These are phyloP conservation scores for Calonectria naviculata DNA, from an alignment of 2,329 filamentous ascomycete genomes.

Conservation along the genomic window DNA sequence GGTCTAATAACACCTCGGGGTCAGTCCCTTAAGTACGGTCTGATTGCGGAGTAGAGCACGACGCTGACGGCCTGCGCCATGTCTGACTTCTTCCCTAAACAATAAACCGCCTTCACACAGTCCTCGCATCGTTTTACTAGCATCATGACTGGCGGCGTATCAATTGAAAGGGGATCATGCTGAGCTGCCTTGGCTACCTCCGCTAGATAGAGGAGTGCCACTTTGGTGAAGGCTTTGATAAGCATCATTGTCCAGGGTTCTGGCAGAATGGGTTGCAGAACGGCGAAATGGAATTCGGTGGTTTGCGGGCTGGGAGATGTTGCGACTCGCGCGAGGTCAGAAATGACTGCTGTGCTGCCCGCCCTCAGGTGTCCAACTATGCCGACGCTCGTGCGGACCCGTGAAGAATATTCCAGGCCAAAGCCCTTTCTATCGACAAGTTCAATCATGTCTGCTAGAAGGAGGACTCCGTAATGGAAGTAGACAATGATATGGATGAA, in stretches of 20 bases:
- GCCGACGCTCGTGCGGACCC: conserved; percentile 37
- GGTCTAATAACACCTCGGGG: not conserved
- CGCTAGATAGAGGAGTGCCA: conserved; percentile 51
- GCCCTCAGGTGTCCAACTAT: conserved; percentile 54
- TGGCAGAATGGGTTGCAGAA: conserved; percentile 65
- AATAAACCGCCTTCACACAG: conserved; percentile 64
- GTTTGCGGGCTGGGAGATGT: conserved; percentile 44
- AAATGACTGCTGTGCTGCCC: conserved; percentile 56
- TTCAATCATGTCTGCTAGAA: conserved; percentile 65
- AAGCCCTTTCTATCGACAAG: conserved; percentile 55
- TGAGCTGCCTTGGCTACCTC: conserved; percentile 39
- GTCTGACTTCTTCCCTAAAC: conserved; percentile 67
- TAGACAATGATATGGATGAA: conserved; percentile 67
- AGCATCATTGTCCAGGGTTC: conserved; percentile 70
- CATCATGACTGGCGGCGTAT: conserved; percentile 35
- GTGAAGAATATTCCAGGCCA: conserved; percentile 39
- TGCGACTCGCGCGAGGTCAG: conserved; percentile 59
- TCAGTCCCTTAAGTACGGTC: conserved; percentile 30
- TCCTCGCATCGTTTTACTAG: conserved; percentile 53
- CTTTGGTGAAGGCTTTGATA: conserved; percentile 62
- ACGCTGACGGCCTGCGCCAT: conserved; percentile 45
- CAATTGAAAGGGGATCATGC: conserved; percentile 36
- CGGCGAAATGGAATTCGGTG: conserved; percentile 54
- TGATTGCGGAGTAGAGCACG: conserved; percentile 36
- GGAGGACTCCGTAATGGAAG: conserved; percentile 66